Evolutionary conservation across 202 grass and related monocot genomes (phyloP).

Genomic region (Hordeum pubiflorum): DNA sequence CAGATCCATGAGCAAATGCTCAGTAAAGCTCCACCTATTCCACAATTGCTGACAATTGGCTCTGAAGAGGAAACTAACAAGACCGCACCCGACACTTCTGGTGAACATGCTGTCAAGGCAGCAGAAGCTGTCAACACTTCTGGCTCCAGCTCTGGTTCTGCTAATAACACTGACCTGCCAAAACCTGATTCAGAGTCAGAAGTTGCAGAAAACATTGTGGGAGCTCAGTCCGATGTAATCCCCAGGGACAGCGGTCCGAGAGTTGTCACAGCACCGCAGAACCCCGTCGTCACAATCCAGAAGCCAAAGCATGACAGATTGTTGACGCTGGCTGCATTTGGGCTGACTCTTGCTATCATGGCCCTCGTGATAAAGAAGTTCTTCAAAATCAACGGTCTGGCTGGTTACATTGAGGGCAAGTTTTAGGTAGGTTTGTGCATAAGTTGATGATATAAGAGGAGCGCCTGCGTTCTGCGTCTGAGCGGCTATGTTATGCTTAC

Average conservation of each 20-base stretch:
- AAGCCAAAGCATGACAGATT: conserved; percentile 75
- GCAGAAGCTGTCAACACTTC: conserved; percentile 22
- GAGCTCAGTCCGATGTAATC: conserved; percentile 26
- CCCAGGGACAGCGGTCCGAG: conserved; percentile 31
- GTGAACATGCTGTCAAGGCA: conserved; percentile 20
- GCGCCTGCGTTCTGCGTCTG: not conserved
- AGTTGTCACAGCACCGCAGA: conserved; percentile 3
- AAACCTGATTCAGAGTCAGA: conserved; percentile 32
- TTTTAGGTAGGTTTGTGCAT: conserved; percentile 60
- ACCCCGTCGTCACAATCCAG: conserved; percentile 31
- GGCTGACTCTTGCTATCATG: conserved; percentile 76
- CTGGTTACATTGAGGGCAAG: conserved; percentile 65
- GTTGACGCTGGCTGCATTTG: conserved; percentile 66
- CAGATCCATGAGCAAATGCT: conserved; percentile 94
- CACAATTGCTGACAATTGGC: conserved; percentile 34
- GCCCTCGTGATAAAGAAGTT: conserved; percentile 84
- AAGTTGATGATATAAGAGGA: conserved; percentile 28
- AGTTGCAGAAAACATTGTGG: conserved; percentile 36
- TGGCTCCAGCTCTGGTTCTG: conserved; percentile 18
- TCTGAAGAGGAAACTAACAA: conserved; percentile 20
- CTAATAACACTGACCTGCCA: conserved; percentile 10
- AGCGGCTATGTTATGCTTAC: not conserved
- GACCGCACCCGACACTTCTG: not conserved
- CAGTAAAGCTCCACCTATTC: conserved; percentile 58
- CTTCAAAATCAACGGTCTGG: conserved; percentile 54